Base-by-base conservation (phyloP, 2,329 filamentous ascomycete species). In the Talaromyces rugulosus region DNA sequence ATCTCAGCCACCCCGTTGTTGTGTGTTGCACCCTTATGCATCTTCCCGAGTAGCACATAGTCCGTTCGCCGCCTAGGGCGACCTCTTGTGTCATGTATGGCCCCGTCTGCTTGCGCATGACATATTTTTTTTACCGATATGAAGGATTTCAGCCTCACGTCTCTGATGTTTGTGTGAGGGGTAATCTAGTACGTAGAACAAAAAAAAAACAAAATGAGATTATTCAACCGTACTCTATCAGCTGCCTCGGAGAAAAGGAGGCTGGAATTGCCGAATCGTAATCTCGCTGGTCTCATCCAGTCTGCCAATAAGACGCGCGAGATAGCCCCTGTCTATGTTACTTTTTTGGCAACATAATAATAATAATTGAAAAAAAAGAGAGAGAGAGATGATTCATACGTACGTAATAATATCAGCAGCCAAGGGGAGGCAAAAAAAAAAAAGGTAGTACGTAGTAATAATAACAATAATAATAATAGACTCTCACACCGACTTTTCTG, bases 401-500 rank as follows among this genome's bases (percentile, higher is more conserved):
- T 40, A 47, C 44, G 44, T 47, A 47, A 47, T 47, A 47, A 9
- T 27, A 47, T 47, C 9, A 47, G 18, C n/a, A 27, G 44, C 18
- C 40, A 52, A 30, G 18, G 23, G 33, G 30, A 36, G 18, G 23
- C 16, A 31, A 59, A 44, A 36, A 16, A 60, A 9, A 28, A 8
- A 44, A 23, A 40, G 2, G 44, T 30, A 7, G 18, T 23, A 23
- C 23, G 23, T 23, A 23, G 23, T 23, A 23, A 23, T 23, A 23
- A 23, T 23, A 23, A 23, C 23, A 23, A 23, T 23, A 23, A 23
- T 23, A 23, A 23, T 23, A 23, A n/a, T 14, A 27, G 12, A 36
- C 28, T 60, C 58, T 23, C 52, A 60, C 58, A 60, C 58, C 58
- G 55, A 55, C 58, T 44, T 55, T 27, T 14, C 36, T 6, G 14